Conservation (phyloP, 805 yeast species). For the Spencermartinsiella europaea region DNA sequence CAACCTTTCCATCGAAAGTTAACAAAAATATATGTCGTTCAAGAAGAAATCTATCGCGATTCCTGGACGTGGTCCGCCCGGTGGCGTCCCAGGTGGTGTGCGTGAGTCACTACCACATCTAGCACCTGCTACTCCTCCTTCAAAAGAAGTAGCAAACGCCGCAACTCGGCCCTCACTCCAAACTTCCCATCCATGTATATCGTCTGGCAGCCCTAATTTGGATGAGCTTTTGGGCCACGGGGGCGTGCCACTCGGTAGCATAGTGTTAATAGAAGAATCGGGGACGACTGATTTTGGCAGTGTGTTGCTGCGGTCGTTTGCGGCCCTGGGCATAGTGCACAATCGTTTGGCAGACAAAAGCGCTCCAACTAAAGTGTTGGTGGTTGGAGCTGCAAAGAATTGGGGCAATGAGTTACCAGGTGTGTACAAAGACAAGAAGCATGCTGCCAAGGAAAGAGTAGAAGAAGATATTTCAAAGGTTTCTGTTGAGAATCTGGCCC, state of each 20-base stretch:
- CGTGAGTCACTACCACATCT: too few species aligned
- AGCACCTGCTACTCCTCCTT: too few species aligned
- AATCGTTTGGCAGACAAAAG: constrained; percentile 36
- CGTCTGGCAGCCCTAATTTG: constrained; percentile 74
- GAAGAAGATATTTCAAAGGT: constrained; percentile 45
- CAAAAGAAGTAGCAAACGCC: too few species aligned
- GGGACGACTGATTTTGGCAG: constrained; percentile 86
- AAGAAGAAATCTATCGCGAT: constrained; percentile 17
- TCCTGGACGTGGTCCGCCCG: constrained; percentile 6
- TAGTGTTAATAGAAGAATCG: constrained; percentile 69
- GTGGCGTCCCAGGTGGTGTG: too few species aligned
- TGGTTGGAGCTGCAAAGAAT: constrained; percentile 49
- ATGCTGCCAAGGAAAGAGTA: constrained; percentile 24
- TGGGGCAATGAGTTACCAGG: constrained; percentile 79
- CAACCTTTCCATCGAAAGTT: too few species aligned
- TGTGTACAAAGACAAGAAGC: constrained; percentile 55
- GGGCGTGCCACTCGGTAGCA: constrained; percentile 77
- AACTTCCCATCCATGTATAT: constrained; percentile 68
- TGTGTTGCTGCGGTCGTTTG: constrained; percentile 60
- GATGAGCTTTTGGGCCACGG: constrained; percentile 73
- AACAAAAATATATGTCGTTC: constrained; percentile 25
- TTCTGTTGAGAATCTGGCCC: constrained; percentile 59
- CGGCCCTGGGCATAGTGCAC: constrained; percentile 72
- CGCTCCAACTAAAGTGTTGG: constrained; percentile 51
- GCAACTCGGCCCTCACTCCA: constrained; percentile 72